Evolutionary conservation across 208 protist species (phyloP).

Genomic region (Crithidia brevicula): DNA sequence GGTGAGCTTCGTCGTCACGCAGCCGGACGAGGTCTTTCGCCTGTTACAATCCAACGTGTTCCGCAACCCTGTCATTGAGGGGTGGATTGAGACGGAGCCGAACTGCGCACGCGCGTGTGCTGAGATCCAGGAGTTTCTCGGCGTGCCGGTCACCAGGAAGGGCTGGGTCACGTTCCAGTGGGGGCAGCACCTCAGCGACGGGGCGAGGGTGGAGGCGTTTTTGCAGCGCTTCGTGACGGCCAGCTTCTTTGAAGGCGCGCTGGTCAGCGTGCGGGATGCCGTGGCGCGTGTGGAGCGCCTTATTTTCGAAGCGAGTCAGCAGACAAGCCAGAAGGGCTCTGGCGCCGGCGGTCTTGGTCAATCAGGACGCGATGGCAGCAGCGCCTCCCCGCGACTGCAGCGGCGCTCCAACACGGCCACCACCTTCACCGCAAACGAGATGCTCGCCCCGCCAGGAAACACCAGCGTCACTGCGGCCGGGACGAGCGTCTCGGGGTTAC

Average conservation of each 20-base stretch:
- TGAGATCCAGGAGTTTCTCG: slow-evolving; percentile 57
- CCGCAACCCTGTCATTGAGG: slow-evolving; percentile 85
- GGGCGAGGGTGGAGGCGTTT: slow-evolving; percentile 65
- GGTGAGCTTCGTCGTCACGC: slow-evolving; percentile 64
- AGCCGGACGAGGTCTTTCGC: slow-evolving; percentile 57
- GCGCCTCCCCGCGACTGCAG: slow-evolving; percentile 7
- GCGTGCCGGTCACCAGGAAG: slow-evolving; percentile 6
- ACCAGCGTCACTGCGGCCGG: not conserved
- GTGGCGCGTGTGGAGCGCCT: slow-evolving; percentile 39
- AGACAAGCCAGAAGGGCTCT: not conserved
- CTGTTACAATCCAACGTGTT: slow-evolving; percentile 82
- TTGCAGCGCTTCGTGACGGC: slow-evolving; percentile 65
- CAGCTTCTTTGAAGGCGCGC: slow-evolving; percentile 51
- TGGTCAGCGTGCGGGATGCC: slow-evolving; percentile 42
- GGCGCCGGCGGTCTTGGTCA: not conserved
- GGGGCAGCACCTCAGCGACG: slow-evolving; percentile 58
- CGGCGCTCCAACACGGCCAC: slow-evolving; percentile 3
- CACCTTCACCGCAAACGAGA: not conserved
- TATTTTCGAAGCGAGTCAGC: slow-evolving; percentile 11
- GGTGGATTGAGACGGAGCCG: slow-evolving; percentile 69
- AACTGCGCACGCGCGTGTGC: slow-evolving; percentile 49
- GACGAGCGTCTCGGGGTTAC: not conserved
- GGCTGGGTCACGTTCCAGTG: slow-evolving; percentile 77
- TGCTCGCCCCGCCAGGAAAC: not conserved
- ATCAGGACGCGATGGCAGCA: slow-evolving; percentile 2